Evolutionary conservation across 2,329 filamentous ascomycete species (phyloP).

Genomic region (Corinectria fuckeliana): DNA sequence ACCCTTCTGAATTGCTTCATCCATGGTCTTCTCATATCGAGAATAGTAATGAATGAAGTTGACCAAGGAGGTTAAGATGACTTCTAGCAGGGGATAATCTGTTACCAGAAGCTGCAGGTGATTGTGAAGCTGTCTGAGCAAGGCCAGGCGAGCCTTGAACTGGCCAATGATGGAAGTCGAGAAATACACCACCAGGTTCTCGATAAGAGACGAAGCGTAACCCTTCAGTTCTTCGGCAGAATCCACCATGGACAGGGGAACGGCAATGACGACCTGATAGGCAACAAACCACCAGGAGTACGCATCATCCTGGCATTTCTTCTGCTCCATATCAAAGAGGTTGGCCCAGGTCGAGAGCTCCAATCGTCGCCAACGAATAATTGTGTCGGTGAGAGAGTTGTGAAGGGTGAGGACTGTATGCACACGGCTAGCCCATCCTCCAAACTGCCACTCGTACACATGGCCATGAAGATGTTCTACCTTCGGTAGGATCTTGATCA

Average conservation of each 20-base stretch:
- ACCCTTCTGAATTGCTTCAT: constrained; percentile 70
- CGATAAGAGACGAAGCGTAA: constrained; percentile 74
- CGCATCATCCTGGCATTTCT: constrained; percentile 77
- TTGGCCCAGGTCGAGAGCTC: constrained; percentile 93
- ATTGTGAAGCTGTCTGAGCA: constrained; percentile 69
- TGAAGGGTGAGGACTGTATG: constrained; percentile 75
- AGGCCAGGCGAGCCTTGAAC: constrained; percentile 72
- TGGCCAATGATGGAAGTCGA: constrained; percentile 81
- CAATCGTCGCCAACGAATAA: constrained; percentile 88
- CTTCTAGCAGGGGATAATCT: constrained; percentile 63
- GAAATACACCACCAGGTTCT: constrained; percentile 81
- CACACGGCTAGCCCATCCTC: constrained; percentile 81
- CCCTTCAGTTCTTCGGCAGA: constrained; percentile 63
- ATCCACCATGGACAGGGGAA: constrained; percentile 70
- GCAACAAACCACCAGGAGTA: constrained; percentile 96
- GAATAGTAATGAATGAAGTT: constrained; percentile 81
- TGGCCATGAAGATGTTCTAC: constrained; percentile 86
- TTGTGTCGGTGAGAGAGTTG: constrained; percentile 77
- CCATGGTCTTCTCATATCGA: constrained; percentile 71
- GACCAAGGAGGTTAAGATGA: constrained; percentile 68
- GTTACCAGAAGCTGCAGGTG: constrained; percentile 68
- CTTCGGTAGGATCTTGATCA: constrained; percentile 85
- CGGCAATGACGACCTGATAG: constrained; percentile 85
- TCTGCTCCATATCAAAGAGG: constrained; percentile 82
- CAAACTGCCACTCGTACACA: constrained; percentile 91